phyloP scores from a whole-genome alignment of 495 filamentous ascomycete species.

The Xylaria longipes region DNA sequence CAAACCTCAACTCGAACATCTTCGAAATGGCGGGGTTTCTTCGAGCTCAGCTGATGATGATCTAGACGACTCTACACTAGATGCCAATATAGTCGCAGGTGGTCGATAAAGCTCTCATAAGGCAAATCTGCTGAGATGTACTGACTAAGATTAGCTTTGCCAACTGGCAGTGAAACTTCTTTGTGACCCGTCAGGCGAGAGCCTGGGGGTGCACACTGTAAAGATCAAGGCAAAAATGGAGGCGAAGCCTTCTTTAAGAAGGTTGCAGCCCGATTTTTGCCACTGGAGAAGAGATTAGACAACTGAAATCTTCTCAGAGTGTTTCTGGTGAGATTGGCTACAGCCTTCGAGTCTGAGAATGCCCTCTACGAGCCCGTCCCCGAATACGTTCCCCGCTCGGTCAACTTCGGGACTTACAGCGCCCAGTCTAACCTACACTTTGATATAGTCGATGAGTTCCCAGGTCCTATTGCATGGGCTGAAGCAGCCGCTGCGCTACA shows the following conservation, averaged over 20 bases:
- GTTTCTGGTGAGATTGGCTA: constrained; percentile 37
- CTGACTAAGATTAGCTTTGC: not conserved
- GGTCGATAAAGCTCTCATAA: not conserved
- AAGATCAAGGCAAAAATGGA: constrained; percentile 1
- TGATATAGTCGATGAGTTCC: constrained; percentile 38
- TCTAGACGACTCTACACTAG: not conserved
- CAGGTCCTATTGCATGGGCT: constrained; percentile 37
- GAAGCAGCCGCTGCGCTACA: constrained; percentile 49
- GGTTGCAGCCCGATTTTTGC: not conserved
- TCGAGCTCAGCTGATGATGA: not conserved
- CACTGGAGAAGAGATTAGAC: not conserved
- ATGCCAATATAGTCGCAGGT: constrained; percentile 10
- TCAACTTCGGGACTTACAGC: constrained; percentile 32
- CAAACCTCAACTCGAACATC: not conserved
- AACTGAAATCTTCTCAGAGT: not conserved
- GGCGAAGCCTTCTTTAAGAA: not conserved
- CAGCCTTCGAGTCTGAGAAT: constrained; percentile 48
- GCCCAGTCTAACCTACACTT: constrained; percentile 32
- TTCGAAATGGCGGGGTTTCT: not conserved
- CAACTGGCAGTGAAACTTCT: not conserved
- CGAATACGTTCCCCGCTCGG: constrained; percentile 33
- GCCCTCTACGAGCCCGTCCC: constrained; percentile 34
- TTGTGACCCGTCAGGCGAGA: constrained; percentile 9
- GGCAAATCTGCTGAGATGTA: not conserved
- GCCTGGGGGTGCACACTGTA: not conserved